Base-by-base conservation (phyloP, 164 flowering plant genomes). In the Nelumbo lutea region DNA sequence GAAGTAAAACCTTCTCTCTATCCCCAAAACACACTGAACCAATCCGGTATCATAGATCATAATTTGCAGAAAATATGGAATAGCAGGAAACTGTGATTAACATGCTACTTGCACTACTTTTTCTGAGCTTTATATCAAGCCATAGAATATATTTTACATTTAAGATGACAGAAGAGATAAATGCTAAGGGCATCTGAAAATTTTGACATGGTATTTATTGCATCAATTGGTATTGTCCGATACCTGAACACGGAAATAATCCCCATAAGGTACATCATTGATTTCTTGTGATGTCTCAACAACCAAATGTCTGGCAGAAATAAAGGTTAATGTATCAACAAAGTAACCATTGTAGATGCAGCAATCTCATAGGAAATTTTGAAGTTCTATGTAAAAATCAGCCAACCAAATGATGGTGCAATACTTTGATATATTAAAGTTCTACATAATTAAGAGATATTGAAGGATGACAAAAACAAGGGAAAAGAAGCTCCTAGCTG, bases 201-300 rank as follows among this genome's bases (percentile, higher is more conserved):
- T 3, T 47, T 0, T 43, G 42, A 42, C 14, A 59, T 15, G 15
- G 58, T 6, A 52, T 41, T 27, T 48, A 61, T 9, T 10, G 52
- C 27, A 38, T 11, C 46, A 45, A 13, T 10, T 42, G 41, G 59
- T 42, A 55, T 50, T 52, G 68, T 60, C 14, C 51, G 10, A 47
- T 90, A 93, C 99, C 99, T 95, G 84, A 44, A 92, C 98, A 44
- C 79, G 73, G 70, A 95, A 95, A 80, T 89, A 89, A 81, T 92
- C 98, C 59, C 81, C 89, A 79, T 88, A 95, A 51, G 97, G 99
- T 15, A 89, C 97, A 42, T 89, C 99, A 79, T 57, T 83, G 74
- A 95, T 72, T 73, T 90, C 94, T 80, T 92, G 97, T 52, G 97
- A 85, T 61, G 96, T 89, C 83, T 90, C 90, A 67, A 92, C 74